phyloP scores from a whole-genome alignment of 768 basidiomycete genomes.

The Naganishia onofrii region DNA sequence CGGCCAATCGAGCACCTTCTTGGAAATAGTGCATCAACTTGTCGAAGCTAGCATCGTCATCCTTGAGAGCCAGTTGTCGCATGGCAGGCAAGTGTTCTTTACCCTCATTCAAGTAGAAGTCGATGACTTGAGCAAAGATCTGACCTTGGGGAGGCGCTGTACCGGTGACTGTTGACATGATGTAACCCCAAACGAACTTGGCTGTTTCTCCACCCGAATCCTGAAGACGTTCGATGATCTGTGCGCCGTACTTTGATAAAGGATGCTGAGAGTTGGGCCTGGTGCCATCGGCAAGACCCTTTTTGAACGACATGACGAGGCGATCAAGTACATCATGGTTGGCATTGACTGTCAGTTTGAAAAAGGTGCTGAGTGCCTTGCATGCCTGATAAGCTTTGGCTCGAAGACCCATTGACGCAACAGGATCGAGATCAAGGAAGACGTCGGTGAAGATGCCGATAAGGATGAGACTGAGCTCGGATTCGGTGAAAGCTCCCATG shows the following conservation, averaged over 20 bases:
- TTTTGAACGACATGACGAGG: neutral
- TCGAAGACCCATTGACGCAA: neutral
- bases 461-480: neutral
- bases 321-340: neutral
- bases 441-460: constrained; percentile 2
- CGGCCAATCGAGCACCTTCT: neutral
- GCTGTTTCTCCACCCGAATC: neutral
- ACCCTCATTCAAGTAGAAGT: neutral
- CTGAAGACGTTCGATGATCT: neutral
- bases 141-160: neutral
- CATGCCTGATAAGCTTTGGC: neutral
- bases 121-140: constrained; percentile 4
- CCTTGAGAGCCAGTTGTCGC: neutral
- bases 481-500: constrained; percentile 1
- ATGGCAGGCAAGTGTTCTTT: neutral
- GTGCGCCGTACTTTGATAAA: neutral
- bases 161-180: neutral
- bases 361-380: neutral
- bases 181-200: neutral
- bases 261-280: neutral
- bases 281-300: neutral
- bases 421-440: neutral
- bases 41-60: neutral
- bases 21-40: constrained; percentile 3
- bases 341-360: neutral